Evolutionary conservation across 768 basidiomycete species (phyloP), one percentile per base, ranked within the genome.

Genomic region (Naganishia kalamii): DNA sequence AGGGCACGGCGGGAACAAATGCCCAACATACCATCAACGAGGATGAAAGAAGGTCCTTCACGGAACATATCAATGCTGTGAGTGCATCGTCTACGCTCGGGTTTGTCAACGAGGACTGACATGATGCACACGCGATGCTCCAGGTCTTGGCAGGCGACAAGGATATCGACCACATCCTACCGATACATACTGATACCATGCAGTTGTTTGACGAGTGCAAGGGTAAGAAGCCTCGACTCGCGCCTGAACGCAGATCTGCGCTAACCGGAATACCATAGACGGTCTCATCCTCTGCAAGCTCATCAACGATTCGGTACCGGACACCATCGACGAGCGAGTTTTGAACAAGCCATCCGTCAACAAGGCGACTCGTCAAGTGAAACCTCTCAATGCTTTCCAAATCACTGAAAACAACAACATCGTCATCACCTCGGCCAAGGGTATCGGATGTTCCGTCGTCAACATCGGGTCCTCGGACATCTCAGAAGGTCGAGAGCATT

Each of bases 331-430:
- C 80, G 89, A 86, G 67, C 94, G 96, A 83, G 96, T 99, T 7
- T 83, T 99, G 71, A 98, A 99, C 83, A 94, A 88, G 78, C 85
- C 92, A 0, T 83, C 83, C 3, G 70, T 83, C 2, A 84, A 85
- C 41, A 94, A 92, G 80, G 30, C 37, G 10, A 69, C 72, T 17
- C 73, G 72, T 43, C 74, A 76, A 46, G 70, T 76, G 10, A 75
- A 74, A 48, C 85, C 89, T 0, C 83, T 99, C 50, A 99, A 99
- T 75, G 90, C 91, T 0, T 99, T 99, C 85, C 92, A 99, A 74
- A 97, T 97, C 72, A 98, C 96, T 0, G 96, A 99, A 78, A 98
- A 98, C 82, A 98, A 99, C 83, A 99, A 98, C 79, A 96, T 99
- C 74, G 94, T 98, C 74, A 96, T 99, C 79, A 88, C 90, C 13